Evolutionary conservation across 192 early-diverging fungal genomes (phyloP), one percentile per base, ranked within the genome.

Genomic region (Coemansia sp.): DNA sequence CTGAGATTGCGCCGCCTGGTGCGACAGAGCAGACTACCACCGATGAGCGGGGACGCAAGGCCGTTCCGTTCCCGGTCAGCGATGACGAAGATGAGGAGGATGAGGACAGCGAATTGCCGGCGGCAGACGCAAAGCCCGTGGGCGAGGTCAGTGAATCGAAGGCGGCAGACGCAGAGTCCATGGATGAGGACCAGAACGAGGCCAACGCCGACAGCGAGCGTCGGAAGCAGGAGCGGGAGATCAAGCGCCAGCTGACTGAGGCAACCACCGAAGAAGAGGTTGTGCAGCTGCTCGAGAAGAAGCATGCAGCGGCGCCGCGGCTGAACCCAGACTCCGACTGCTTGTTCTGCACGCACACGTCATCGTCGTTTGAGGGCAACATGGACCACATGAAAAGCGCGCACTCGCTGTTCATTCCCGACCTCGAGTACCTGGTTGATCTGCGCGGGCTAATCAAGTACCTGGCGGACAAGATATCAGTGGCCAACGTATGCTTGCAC

Each of bases 351-450:
- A 64, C 83, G 17, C 83, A 89, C 66, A 79, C 74, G 68, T 74
- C 85, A 0, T 78, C 73, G 11, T 75, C 83, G 21, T 90, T 90
- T 63, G 87, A 90, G 34, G 59, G 71, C 58, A 95, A 94, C 71
- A 76, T 99, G 71, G 82, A 85, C 22, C 97, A 99, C 80, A 99
- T 99, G 97, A 86, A 92, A 14, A 75, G 71, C 49, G 83, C 75
- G 23, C 97, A 99, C 77, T 88, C 89, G 70, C 92, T 99, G 69
- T 99, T 98, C 63, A 90, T 99, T 66, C 97, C 97, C 20, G 95
- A 98, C 78, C 85, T 97, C 36, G 96, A 98, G 75, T 96, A 88
- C 71, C 71, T 99, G 58, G 88, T 88, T 1, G 92, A 98, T 66
- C 66, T 95, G 21, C 87, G 85, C 36, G 97, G 96, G 6, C 78